These are phyloP conservation scores for Phaeotremella fagi DNA, from an alignment of 768 basidiomycete species.

Conservation along the genomic window DNA sequence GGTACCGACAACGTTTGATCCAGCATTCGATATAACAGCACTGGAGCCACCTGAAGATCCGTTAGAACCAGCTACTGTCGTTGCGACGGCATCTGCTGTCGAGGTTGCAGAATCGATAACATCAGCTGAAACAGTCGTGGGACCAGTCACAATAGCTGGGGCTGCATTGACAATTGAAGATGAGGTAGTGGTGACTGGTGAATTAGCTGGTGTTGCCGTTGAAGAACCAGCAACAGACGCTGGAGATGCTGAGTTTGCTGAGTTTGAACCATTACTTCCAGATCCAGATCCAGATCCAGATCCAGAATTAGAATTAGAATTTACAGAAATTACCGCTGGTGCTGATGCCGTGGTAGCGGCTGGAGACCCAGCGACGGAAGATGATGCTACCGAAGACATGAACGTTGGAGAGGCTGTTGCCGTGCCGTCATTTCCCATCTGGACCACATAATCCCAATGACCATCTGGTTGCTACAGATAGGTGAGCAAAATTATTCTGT, in stretches of 20 bases:
- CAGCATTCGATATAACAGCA: neutral
- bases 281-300: slow-evolving; percentile 8
- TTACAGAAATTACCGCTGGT: neutral
- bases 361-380: neutral
- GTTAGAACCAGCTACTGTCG: neutral
- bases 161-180: slow-evolving; percentile 1
- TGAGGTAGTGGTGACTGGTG: neutral
- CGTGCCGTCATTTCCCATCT: slow-evolving; percentile 44
- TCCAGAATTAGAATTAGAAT: neutral
- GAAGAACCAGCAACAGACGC: neutral
- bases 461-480: slow-evolving; percentile 43
- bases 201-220: neutral
- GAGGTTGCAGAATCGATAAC: neutral
- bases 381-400: neutral
- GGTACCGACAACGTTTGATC: neutral
- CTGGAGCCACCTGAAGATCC: neutral
- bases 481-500: neutral
- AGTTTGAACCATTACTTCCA: slow-evolving; percentile 1
- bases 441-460: slow-evolving; percentile 46
- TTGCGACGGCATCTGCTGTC: neutral
- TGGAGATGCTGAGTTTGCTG: neutral
- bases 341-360: neutral
- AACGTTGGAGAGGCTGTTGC: slow-evolving; percentile 40
- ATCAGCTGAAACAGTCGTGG: neutral
- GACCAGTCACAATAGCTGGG: slow-evolving; percentile 1